Evolutionary conservation across 768 basidiomycete species (phyloP).

Genomic region (Pleurotus pulmonarius): DNA sequence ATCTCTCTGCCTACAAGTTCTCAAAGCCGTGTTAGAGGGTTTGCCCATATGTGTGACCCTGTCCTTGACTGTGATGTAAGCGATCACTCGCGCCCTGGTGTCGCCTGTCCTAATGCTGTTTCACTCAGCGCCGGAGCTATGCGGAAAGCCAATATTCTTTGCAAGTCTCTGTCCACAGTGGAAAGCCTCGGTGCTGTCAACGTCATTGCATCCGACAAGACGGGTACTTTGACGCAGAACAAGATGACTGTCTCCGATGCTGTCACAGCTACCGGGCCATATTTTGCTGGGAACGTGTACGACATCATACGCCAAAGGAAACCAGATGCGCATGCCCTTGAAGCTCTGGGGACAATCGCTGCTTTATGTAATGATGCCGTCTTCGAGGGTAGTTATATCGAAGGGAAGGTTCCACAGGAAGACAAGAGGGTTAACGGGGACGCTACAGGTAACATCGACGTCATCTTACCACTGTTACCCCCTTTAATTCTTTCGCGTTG

Average conservation of each 20-base stretch:
- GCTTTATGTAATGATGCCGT: constrained; percentile 50
- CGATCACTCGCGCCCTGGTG: too few relatives aligned
- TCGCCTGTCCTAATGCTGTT: background rate
- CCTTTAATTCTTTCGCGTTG: background rate
- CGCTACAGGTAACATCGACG: constrained; percentile 38
- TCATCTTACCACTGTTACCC: background rate
- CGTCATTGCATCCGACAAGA: constrained; percentile 52
- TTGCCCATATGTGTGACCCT: constrained; percentile 53
- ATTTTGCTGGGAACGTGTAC: constrained; percentile 16
- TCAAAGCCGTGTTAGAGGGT: constrained; percentile 44
- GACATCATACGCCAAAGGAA: constrained; percentile 10
- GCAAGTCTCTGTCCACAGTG: constrained; percentile 58
- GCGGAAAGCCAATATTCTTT: constrained; percentile 48
- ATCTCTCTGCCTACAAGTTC: constrained; percentile 20
- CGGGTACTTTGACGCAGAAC: constrained; percentile 59
- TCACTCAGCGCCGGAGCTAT: constrained; percentile 33
- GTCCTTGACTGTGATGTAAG: constrained; percentile 35
- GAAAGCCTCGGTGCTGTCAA: constrained; percentile 66
- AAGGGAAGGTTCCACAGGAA: constrained; percentile 16
- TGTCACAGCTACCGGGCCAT: constrained; percentile 31
- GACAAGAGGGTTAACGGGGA: constrained; percentile 41
- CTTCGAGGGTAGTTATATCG: constrained; percentile 29
- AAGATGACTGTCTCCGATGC: constrained; percentile 53
- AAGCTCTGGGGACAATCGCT: constrained; percentile 35
- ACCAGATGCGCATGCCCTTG: constrained; percentile 14